phyloP scores from a whole-genome alignment of 1,139 yeast genomes.

The Kurtzmaniella quercitrusa region DNA sequence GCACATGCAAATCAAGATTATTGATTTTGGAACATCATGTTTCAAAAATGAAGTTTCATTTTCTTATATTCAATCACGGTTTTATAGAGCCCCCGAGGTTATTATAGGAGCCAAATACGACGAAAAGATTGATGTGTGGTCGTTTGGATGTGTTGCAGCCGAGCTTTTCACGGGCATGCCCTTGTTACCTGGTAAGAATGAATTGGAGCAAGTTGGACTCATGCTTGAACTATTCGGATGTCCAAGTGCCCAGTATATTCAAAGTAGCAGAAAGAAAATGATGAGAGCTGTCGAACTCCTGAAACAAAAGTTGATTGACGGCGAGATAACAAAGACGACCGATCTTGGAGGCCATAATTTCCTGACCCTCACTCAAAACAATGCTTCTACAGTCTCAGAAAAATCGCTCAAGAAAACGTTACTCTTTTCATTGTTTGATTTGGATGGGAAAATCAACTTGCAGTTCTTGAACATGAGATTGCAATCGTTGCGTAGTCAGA shows the following conservation, averaged over 20 bases:
- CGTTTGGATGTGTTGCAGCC: conserved; percentile 64
- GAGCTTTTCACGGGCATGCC: conserved; percentile 68
- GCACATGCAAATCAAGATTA: conserved; percentile 43
- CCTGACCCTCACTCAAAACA: conserved; percentile 2
- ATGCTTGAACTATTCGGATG: conserved; percentile 60
- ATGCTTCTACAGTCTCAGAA: conserved; percentile 16
- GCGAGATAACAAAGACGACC: neutral
- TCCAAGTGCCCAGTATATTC: conserved; percentile 38
- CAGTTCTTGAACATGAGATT: conserved; percentile 24
- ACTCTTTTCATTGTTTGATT: conserved; percentile 37
- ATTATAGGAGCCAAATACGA: conserved; percentile 73
- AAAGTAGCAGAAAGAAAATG: conserved; percentile 20
- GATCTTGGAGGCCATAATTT: neutral
- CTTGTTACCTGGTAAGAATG: conserved; percentile 66
- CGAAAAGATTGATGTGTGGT: conserved; percentile 75
- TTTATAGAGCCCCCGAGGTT: conserved; percentile 75
- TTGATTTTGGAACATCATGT: conserved; percentile 66
- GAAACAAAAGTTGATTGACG: conserved; percentile 1
- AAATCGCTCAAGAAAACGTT: conserved; percentile 27
- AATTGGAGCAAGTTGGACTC: conserved; percentile 58
- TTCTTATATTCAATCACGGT: conserved; percentile 62
- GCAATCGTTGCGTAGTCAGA: conserved; percentile 12
- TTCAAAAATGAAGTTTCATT: conserved; percentile 41
- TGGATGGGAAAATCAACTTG: conserved; percentile 34
- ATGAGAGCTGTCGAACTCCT: conserved; percentile 12